These are phyloP conservation scores for Parafenestella ontariensis DNA, from an alignment of 2,329 filamentous ascomycete species.

Conservation along the genomic window DNA sequence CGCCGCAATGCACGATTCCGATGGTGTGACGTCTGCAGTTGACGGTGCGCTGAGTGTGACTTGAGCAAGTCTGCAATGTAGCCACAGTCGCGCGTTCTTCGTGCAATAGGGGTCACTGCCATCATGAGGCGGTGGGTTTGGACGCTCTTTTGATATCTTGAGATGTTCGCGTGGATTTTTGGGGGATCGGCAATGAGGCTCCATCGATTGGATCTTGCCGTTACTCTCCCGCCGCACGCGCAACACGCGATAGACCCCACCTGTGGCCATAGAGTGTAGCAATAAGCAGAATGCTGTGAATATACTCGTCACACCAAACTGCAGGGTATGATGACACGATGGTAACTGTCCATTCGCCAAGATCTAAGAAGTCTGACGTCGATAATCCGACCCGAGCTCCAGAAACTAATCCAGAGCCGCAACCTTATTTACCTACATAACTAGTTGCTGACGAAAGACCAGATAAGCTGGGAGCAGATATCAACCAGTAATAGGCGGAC, in stretches of 20 bases:
- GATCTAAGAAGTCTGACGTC: slow-evolving; percentile 3
- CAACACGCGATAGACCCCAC: slow-evolving; percentile 22
- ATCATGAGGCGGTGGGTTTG: slow-evolving; percentile 8
- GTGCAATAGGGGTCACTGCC: slow-evolving; percentile 7
- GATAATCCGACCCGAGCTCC: slow-evolving; percentile 7
- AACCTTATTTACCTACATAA: slow-evolving; percentile 19
- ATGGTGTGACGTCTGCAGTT: slow-evolving; percentile 29
- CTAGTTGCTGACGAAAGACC: slow-evolving; percentile 15
- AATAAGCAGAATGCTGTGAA: slow-evolving; percentile 12
- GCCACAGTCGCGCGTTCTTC: slow-evolving; percentile 18
- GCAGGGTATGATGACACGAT: slow-evolving; percentile 10
- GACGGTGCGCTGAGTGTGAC: slow-evolving; percentile 2
- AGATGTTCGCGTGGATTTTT: slow-evolving; percentile 18
- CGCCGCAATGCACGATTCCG: slow-evolving; percentile 32
- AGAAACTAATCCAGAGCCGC: slow-evolving; percentile 10
- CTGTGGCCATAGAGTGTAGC: slow-evolving; percentile 21
- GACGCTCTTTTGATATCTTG: slow-evolving; percentile 17
- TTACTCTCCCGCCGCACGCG: slow-evolving; percentile 40
- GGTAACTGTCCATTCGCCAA: slow-evolving; percentile 22
- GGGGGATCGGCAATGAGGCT: slow-evolving; percentile 29
- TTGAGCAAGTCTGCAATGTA: slow-evolving; percentile 10
- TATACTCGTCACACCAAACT: slow-evolving; percentile 10
- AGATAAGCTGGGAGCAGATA: slow-evolving; percentile 15
- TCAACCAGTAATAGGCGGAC: slow-evolving; percentile 11
- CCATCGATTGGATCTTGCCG: slow-evolving; percentile 17